Conservation (phyloP, 768 basidiomycete genomes). For the Tephrocybe sp. region DNA sequence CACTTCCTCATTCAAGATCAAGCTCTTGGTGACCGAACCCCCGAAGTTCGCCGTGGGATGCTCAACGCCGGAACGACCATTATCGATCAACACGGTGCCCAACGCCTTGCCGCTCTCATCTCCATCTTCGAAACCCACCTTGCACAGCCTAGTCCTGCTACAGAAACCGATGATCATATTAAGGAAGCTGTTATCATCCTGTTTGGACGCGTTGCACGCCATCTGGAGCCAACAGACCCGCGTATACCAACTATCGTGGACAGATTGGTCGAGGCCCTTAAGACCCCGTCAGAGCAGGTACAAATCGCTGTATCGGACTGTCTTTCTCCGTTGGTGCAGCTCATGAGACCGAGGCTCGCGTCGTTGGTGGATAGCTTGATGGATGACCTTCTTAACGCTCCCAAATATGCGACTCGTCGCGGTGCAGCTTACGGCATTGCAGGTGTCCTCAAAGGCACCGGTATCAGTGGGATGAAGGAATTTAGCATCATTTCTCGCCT, state of each 20-base stretch:
- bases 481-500: slow-evolving; percentile 75
- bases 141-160: slow-evolving; percentile 47
- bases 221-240: slow-evolving; percentile 72
- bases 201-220: slow-evolving; percentile 88
- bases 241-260: slow-evolving; percentile 83
- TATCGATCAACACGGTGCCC: slow-evolving; percentile 80
- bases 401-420: slow-evolving; percentile 91
- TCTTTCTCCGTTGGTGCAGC: slow-evolving; percentile 78
- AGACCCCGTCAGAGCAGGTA: slow-evolving; percentile 93
- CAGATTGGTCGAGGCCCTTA: slow-evolving; percentile 82
- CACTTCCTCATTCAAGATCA: slow-evolving; percentile 81
- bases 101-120: slow-evolving; percentile 70
- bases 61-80: slow-evolving; percentile 78
- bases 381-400: slow-evolving; percentile 68
- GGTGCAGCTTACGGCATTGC: slow-evolving; percentile 97
- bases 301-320: slow-evolving; percentile 97
- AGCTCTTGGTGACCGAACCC: slow-evolving; percentile 81
- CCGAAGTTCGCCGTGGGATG: slow-evolving; percentile 85
- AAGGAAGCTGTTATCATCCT: slow-evolving; percentile 95
- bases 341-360: slow-evolving; percentile 59
- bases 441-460: slow-evolving; percentile 88
- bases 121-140: slow-evolving; percentile 80
- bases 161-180: slow-evolving; percentile 80
- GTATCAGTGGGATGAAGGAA: slow-evolving; percentile 82
- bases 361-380: slow-evolving; percentile 75